Evolutionary conservation across 176 grass and related monocot species (phyloP), one percentile per base, ranked within the genome.

Genomic region (Zea luxurians): DNA sequence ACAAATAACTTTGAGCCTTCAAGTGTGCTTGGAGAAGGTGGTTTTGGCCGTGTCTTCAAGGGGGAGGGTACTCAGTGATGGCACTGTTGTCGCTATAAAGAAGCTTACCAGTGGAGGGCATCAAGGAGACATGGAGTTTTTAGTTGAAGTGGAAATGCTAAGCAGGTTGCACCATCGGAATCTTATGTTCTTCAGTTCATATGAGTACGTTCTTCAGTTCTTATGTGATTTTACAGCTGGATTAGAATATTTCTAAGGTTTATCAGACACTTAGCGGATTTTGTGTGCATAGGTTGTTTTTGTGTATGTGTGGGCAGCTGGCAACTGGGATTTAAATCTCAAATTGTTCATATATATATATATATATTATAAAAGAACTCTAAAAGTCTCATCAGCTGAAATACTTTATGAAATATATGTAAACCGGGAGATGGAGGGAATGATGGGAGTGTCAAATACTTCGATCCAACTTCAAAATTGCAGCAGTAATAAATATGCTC

Each of bases 111-210:
- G 0, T 66, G 94, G 94, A 37, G 91, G 94, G 46, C 94, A 97
- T 61, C 94, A 97, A 79, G 94, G 94, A 79, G 94, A 92, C 77
- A 97, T 92, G 65, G 94, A 97, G 66, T 97, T 94, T 74, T 54
- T 97, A 48, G 94, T 97, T 83, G 94, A 97, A 85, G 94, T 97
- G 76, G 91, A 97, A 81, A 97, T 97, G 94, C 79, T 97, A 71
- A 97, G 94, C 90, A 91, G 91, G 65, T 84, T 97, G 77, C 94
- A 97, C 75, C 94, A 97, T 61, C 85, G 94, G 36, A 97, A 97
- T 86, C 92, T 97, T 87, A 91, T 97, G 71, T 72, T 85, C 64
- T 80, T 75, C 88, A 62, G 63, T 45, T 46, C 66, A 13, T 76
- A 36, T 27, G 27, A 27, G 27, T 43, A 18, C 66, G 38, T 61